Evolutionary conservation across 2,329 filamentous ascomycete species (phyloP).

Genomic region (Diaporthe amygdali): DNA sequence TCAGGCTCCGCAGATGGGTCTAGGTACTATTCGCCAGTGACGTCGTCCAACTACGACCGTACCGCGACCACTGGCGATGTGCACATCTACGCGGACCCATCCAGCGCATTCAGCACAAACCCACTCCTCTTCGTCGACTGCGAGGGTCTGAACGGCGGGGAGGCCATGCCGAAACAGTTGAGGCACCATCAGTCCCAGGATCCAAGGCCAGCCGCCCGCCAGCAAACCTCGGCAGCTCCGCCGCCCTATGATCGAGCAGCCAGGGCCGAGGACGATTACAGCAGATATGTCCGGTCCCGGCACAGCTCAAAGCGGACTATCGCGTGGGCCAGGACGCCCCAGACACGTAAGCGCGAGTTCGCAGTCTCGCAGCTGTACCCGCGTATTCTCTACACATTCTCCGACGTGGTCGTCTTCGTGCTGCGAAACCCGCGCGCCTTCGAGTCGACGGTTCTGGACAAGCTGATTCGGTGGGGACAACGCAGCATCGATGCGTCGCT

Average conservation of each 20-base stretch:
- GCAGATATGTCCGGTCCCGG: not conserved
- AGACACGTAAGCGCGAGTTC: slow-evolving; percentile 35
- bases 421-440: slow-evolving; percentile 35
- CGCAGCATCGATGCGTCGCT: slow-evolving; percentile 52
- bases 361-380: slow-evolving; percentile 44
- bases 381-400: slow-evolving; percentile 46
- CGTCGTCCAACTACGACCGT: not conserved
- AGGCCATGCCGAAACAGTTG: not conserved
- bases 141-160: slow-evolving; percentile 4
- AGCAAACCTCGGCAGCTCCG: not conserved
- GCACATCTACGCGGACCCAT: slow-evolving; percentile 10
- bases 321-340: slow-evolving; percentile 33
- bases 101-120: not conserved
- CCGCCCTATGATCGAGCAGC: not conserved
- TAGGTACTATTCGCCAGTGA: slow-evolving; percentile 1
- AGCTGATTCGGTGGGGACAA: slow-evolving; percentile 51
- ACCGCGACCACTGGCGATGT: not conserved
- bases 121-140: slow-evolving; percentile 3
- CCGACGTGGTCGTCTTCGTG: slow-evolving; percentile 46
- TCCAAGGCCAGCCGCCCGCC: not conserved
- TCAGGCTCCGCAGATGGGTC: not conserved
- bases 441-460: slow-evolving; percentile 35
- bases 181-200: not conserved
- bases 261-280: no score
- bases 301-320: not conserved